Percentiles rank a stretch among this genome's conserved stretches.
phyloP scores from a whole-genome alignment of 1,284 basidiomycete species.

The Phellinidium pouzarii region DNA sequence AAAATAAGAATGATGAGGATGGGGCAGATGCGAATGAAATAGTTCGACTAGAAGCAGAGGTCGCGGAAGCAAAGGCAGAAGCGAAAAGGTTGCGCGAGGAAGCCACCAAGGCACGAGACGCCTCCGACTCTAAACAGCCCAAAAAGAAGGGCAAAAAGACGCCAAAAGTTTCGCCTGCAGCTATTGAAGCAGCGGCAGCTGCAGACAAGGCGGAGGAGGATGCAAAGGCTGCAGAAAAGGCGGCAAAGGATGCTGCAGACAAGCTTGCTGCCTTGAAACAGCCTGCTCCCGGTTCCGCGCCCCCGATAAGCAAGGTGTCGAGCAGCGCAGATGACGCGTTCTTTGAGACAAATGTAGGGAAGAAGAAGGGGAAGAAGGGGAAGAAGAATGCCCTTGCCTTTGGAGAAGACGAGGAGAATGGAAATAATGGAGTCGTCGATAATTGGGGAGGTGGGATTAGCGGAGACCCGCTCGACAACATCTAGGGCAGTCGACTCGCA shows the following conservation, averaged over 20 bases:
- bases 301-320: too few species aligned
- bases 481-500: too few species aligned
- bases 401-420: neutral
- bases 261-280: too few species aligned
- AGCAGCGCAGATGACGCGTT: too few species aligned
- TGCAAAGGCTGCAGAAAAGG: neutral
- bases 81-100: neutral
- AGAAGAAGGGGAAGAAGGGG: neutral
- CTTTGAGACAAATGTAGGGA: neutral
- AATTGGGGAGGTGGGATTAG: neutral
- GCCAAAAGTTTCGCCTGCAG: neutral
- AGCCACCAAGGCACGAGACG: neutral
- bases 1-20: neutral
- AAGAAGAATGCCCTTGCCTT: neutral
- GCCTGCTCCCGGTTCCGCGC: too few species aligned
- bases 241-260: neutral
- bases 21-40: neutral
- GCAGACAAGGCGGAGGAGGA: conserved; percentile 4
- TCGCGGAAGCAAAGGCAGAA: neutral
- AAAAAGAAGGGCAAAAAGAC: conserved; percentile 1
- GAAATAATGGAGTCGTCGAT: neutral
- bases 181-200: neutral
- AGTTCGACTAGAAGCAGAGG: neutral
- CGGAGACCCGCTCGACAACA: too few species aligned
- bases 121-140: neutral